Percentiles rank a stretch among this genome's conserved stretches.
Conservation (phyloP, 495 filamentous ascomycete species). For the Aspergillus diversus region DNA sequence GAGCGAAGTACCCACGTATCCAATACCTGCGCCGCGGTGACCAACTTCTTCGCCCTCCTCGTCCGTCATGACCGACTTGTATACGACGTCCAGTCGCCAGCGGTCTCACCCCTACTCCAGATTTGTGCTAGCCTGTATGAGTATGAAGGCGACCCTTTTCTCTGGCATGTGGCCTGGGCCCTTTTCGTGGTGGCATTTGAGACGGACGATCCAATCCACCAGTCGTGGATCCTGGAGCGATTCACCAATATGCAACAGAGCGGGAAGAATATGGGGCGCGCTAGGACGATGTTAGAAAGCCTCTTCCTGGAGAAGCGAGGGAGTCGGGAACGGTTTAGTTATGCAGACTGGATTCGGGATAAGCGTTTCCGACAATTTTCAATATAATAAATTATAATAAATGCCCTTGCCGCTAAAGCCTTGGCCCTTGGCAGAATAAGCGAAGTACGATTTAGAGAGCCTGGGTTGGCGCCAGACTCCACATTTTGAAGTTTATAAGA, state of each 20-base stretch:
- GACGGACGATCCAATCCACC: background rate
- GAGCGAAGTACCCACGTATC: background rate
- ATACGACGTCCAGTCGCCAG: background rate
- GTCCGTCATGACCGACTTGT: background rate
- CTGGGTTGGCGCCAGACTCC: background rate
- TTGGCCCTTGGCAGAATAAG: background rate
- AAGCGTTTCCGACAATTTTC: background rate
- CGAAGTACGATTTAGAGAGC: background rate
- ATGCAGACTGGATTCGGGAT: background rate
- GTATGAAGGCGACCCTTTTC: background rate
- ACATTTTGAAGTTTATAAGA: background rate
- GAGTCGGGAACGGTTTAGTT: background rate
- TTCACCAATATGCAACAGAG: background rate
- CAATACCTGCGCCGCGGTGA: background rate
- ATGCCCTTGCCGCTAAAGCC: background rate
- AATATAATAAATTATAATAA: background rate
- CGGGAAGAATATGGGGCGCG: background rate
- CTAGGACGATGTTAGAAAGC: background rate
- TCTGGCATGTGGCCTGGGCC: background rate
- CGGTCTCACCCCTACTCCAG: background rate
- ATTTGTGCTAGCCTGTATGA: background rate
- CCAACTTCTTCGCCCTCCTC: background rate
- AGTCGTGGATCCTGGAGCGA: background rate
- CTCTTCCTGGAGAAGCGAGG: background rate
- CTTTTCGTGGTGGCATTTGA: background rate